These are phyloP conservation scores for Viola pubescens DNA, from an alignment of 441 rosid genomes.

Conservation along the genomic window DNA sequence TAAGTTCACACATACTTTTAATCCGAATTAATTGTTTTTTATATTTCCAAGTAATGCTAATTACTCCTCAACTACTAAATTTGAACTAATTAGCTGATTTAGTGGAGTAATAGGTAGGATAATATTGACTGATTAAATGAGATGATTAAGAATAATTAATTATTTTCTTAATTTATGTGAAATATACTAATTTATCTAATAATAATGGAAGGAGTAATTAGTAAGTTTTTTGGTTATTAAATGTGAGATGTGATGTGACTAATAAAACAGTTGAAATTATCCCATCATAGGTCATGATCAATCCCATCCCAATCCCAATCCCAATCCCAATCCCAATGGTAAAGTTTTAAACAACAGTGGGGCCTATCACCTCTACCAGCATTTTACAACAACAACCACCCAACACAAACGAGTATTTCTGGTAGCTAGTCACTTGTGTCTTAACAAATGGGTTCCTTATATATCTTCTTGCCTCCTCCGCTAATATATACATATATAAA, in stretches of 20 bases:
- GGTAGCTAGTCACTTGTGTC: constrained; percentile 26
- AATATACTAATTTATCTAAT: not conserved
- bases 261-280: constrained; percentile 27
- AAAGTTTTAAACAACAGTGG: not conserved
- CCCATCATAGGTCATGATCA: constrained; percentile 21
- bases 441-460: constrained; percentile 15
- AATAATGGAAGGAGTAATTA: not conserved
- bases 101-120: too few relatives aligned
- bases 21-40: too few relatives aligned
- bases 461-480: not conserved
- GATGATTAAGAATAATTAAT: too few relatives aligned
- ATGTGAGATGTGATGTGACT: constrained; percentile 6
- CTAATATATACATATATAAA: too few relatives aligned
- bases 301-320: not conserved
- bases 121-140: too few relatives aligned
- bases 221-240: not conserved
- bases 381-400: constrained; percentile 10
- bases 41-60: too few relatives aligned
- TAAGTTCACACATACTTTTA: too few relatives aligned
- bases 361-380: constrained; percentile 7
- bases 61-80: too few relatives aligned
- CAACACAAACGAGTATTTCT: not conserved
- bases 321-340: not conserved
- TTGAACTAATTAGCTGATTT: too few relatives aligned
- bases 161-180: too few relatives aligned